These are phyloP conservation scores for Mycoemilia scoparia DNA, from an alignment of 192 early-diverging fungal species.

Conservation along the genomic window DNA sequence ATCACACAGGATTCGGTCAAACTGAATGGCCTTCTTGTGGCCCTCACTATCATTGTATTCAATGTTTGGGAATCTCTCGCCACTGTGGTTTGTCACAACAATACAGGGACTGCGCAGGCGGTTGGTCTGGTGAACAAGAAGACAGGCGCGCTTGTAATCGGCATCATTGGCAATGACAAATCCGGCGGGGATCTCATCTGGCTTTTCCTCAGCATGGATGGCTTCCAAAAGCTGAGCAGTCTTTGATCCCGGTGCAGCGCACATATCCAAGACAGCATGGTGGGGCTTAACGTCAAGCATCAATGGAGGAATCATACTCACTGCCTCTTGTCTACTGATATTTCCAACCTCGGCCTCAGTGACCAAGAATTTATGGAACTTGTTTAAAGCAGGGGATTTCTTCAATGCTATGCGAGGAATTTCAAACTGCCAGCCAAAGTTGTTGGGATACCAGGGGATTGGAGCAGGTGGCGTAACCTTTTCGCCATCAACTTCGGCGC, in stretches of 20 bases:
- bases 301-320: conserved; percentile 95
- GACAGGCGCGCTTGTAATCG: conserved; percentile 73
- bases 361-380: conserved; percentile 89
- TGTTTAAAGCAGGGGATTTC: conserved; percentile 50
- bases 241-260: conserved; percentile 96
- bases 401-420: conserved; percentile 57
- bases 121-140: conserved; percentile 92
- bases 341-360: conserved; percentile 97
- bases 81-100: conserved; percentile 93
- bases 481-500: conserved; percentile 47
- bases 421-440: conserved; percentile 75
- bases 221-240: conserved; percentile 83
- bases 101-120: conserved; percentile 83
- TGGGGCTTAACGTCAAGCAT: conserved; percentile 75
- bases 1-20: conserved; percentile 93
- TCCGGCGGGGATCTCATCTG: conserved; percentile 41
- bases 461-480: conserved; percentile 54
- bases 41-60: conserved; percentile 2
- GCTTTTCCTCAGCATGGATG: conserved; percentile 40
- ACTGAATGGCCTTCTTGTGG: conserved; percentile 41
- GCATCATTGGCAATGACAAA: conserved; percentile 95
- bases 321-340: conserved; percentile 87
- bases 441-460: conserved; percentile 76
- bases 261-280: conserved; percentile 85
- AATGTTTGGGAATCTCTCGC: conserved; percentile 68